phyloP scores from a whole-genome alignment of 2,329 filamentous ascomycete species.

The Botryotinia convoluta region DNA sequence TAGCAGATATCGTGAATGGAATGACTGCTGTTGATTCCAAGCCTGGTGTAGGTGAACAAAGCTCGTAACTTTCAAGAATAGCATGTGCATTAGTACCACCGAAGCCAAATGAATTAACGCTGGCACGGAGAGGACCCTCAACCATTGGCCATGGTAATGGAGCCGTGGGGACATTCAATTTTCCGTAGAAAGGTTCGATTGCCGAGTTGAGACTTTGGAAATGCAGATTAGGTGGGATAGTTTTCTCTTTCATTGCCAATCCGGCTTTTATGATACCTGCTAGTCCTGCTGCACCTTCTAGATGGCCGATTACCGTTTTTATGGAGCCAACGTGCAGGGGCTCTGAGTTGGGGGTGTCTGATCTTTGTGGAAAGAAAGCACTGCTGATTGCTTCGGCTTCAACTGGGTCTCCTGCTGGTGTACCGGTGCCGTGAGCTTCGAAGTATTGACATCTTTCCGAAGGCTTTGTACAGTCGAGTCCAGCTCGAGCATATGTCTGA shows the following conservation, averaged over 20 bases:
- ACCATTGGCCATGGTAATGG: constrained; percentile 37
- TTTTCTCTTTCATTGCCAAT: constrained; percentile 32
- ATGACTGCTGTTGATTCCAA: neutral
- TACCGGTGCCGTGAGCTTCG: constrained; percentile 28
- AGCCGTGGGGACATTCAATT: constrained; percentile 23
- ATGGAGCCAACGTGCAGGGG: constrained; percentile 27
- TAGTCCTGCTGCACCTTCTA: constrained; percentile 37
- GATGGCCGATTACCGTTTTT: constrained; percentile 35
- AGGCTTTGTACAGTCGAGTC: constrained; percentile 37
- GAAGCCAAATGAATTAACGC: constrained; percentile 43
- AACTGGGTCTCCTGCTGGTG: constrained; percentile 28
- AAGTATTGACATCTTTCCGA: constrained; percentile 24
- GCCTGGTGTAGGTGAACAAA: constrained; percentile 28
- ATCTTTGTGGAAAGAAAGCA: constrained; percentile 19
- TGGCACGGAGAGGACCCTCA: constrained; percentile 23
- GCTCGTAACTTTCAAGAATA: constrained; percentile 40
- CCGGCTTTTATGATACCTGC: constrained; percentile 36
- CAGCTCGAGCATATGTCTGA: constrained; percentile 45
- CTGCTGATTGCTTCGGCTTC: constrained; percentile 25
- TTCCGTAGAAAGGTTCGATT: constrained; percentile 29
- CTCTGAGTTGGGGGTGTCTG: neutral
- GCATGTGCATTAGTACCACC: constrained; percentile 49
- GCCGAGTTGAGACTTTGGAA: constrained; percentile 40
- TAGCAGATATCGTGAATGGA: constrained; percentile 28
- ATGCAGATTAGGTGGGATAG: constrained; percentile 37